Conservation (phyloP, 495 filamentous ascomycete genomes). For the Neurospora sp. region DNA sequence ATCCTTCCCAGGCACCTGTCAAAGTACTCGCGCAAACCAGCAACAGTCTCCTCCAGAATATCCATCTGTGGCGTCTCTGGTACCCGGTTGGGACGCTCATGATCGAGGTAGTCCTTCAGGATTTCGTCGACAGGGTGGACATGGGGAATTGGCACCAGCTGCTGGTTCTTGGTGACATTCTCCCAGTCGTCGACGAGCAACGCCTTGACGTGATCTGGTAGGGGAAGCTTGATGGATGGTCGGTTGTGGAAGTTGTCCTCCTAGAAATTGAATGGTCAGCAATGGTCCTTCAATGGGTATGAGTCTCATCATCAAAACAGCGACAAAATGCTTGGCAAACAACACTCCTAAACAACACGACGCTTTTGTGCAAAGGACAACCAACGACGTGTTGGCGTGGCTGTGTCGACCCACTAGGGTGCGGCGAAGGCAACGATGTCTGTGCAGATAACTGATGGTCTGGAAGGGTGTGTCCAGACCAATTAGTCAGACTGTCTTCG, state of each 20-base stretch:
- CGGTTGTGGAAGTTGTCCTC: conserved; percentile 74
- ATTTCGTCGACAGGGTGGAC: conserved; percentile 63
- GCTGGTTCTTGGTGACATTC: conserved; percentile 87
- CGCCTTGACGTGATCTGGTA: conserved; percentile 79
- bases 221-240: conserved; percentile 69
- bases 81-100: conserved; percentile 56
- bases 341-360: background rate
- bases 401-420: background rate
- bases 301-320: background rate
- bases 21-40: conserved; percentile 84
- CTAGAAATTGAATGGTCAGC: conserved; percentile 31
- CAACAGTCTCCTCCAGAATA: conserved; percentile 78
- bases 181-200: conserved; percentile 98
- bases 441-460: background rate
- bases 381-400: background rate
- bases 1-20: conserved; percentile 76
- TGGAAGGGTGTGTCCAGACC: background rate
- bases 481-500: background rate
- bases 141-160: conserved; percentile 76
- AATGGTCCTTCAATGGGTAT: conserved; percentile 12
- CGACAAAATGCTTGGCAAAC: background rate
- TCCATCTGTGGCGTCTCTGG: conserved; percentile 60
- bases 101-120: conserved; percentile 62
- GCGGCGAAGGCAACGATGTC: background rate
- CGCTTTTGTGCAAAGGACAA: background rate